Evolutionary conservation across 2,329 filamentous ascomycete genomes (phyloP), one percentile per base, ranked within the genome.

Genomic region (Furcasterigmium sp.): DNA sequence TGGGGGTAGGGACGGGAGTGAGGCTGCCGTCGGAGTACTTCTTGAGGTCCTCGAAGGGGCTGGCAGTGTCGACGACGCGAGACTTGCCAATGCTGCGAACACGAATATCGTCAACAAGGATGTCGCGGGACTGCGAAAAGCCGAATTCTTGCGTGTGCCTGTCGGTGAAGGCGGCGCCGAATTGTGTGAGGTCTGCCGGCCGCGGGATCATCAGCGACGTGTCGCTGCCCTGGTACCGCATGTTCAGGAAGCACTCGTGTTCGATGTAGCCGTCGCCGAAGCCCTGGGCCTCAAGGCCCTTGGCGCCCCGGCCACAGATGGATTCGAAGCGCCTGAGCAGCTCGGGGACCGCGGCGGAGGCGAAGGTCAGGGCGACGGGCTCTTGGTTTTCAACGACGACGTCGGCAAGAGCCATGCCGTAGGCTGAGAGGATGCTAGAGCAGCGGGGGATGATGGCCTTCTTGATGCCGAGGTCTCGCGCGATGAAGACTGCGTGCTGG

Each of bases 111-210:
- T 51, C 48, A 21, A 51, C 44, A 2, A 49, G 44, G 37, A 51
- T 49, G 18, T 35, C 32, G 10, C 32, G 32, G 17, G 32, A 17
- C 32, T 35, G 32, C 2, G 80, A 84, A 58, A 89, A 89, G 2
- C 84, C 84, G 53, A 88, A 89, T 53, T 87, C 85, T 53, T 85
- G 82, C 50, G 85, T 75, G 56, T 90, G 85, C 47, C 85, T 80
- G 51, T 79, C 76, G 36, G 85, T 62, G 47, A 88, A 87, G 0
- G 81, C 82, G 44, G 78, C 74, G 2, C 78, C 82, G 59, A 84
- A 87, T 17, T 57, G 40, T 9, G n/a, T 8, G 52, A 54, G 55
- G 37, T 55, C 52, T 3, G 45, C 44, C 1, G 52, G 55, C 48
- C 54, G 51, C 39, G 58, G 44, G 8, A 62, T 60, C 61, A 63